Evolutionary conservation across 148 eudicot species (phyloP), one percentile per base, ranked within the genome.

Genomic region (Fagopyrum homotropicum): DNA sequence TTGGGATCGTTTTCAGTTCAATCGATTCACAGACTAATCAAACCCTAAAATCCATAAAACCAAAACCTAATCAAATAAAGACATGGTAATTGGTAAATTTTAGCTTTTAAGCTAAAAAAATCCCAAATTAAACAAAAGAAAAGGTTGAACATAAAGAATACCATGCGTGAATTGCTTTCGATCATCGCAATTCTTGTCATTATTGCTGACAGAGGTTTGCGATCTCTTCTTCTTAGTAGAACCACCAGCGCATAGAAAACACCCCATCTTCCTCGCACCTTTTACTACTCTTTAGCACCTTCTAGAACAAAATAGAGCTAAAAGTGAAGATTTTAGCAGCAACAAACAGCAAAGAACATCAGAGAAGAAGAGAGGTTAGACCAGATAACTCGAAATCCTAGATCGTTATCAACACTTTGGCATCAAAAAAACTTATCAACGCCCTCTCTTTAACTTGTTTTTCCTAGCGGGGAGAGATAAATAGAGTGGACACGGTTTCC

Each of bases 191-290:
- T 60, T 60, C 8, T 60, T 60, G 30, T n/a, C 26, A 29, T 60
- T 17, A 16, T 60, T n/a, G 66, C 35, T 60, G 35, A 12, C n/a
- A 60, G 66, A 60, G n/a, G 66, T n/a, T 29, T 6, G 35, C 66
- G 66, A 60, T 60, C 66, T 60, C 66, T 60, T 60, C 26, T 29
- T 60, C 35, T 60, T 60, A 19, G 26, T 60, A 9, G 66, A 60
- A 60, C 35, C 17, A 11, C 29, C 30, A 60, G 66, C 10, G 66
- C 26, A 60, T 19, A 17, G 66, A 29, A 60, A 60, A 60, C 66
- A 60, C 0, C 66, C 66, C 66, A 60, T 60, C 66, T 60, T 40
- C 50, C 26, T 47, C 40, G 40, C 2, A 56, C 75, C 19, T 46
- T 19, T 17, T 14, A 49, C 15, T 49, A 49, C 40, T 35, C 1